phyloP scores from a whole-genome alignment of 768 basidiomycete genomes.

The Russula olivacea region DNA sequence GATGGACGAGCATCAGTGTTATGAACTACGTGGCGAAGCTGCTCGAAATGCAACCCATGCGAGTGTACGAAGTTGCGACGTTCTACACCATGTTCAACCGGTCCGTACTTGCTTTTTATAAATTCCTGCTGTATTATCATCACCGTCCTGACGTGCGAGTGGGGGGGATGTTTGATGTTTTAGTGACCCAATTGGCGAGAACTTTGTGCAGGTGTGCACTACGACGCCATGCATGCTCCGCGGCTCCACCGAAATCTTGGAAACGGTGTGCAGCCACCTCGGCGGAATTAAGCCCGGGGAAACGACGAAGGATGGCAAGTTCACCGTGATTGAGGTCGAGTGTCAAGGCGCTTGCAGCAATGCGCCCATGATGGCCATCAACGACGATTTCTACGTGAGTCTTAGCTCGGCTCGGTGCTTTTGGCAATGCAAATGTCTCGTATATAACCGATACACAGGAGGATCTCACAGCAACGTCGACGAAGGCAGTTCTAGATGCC shows the following conservation, averaged over 20 bases:
- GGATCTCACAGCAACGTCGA: constrained; percentile 73
- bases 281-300: constrained; percentile 81
- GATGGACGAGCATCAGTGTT: constrained; percentile 96
- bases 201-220: constrained; percentile 98
- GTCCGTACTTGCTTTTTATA: constrained; percentile 37
- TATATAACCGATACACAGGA: constrained; percentile 44
- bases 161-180: neutral
- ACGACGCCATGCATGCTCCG: constrained; percentile 97
- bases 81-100: constrained; percentile 99
- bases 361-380: constrained; percentile 93
- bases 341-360: constrained; percentile 98
- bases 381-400: constrained; percentile 92
- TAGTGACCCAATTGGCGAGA: constrained; percentile 87
- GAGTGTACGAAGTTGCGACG: constrained; percentile 97
- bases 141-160: neutral
- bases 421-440: constrained; percentile 17
- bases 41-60: constrained; percentile 94
- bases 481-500: constrained; percentile 72
- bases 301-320: constrained; percentile 94
- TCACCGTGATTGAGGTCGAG: constrained; percentile 96
- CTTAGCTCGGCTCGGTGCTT: constrained; percentile 13
- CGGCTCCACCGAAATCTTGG: constrained; percentile 85
- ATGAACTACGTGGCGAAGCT: constrained; percentile 98
- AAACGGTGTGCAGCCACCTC: constrained; percentile 77
- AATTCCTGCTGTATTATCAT: neutral